Percentiles rank a stretch among this genome's conserved stretches.
phyloP scores from a whole-genome alignment of 306 rosid genomes.

The Quercus glauca region DNA sequence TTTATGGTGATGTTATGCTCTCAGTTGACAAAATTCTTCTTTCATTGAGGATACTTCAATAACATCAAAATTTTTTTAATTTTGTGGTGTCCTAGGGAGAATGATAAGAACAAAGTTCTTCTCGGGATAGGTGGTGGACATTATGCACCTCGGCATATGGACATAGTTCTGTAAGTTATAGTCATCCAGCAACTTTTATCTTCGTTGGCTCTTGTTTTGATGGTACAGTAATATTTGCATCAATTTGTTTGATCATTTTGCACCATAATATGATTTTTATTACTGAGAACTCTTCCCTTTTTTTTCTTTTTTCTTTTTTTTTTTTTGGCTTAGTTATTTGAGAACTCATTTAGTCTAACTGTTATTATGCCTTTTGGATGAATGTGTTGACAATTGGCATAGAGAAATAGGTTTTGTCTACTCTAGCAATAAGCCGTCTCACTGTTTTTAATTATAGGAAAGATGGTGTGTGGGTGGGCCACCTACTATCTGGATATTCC shows the following conservation, averaged over 20 bases:
- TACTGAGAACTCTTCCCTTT: background rate
- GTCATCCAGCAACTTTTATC: background rate
- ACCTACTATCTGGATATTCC: slow-evolving; percentile 91
- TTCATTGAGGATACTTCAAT: slow-evolving; percentile 7
- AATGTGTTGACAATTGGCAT: background rate
- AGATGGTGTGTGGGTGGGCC: slow-evolving; percentile 95
- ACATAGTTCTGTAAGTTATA: slow-evolving; percentile 65
- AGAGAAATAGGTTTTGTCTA: background rate
- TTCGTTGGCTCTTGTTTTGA: background rate
- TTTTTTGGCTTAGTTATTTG: background rate
- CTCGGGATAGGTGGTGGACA: slow-evolving; percentile 98
- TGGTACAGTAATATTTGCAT: background rate
- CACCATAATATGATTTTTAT: background rate
- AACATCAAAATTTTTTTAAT: background rate
- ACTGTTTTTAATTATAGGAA: slow-evolving; percentile 47
- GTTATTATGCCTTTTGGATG: background rate
- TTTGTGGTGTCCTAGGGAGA: slow-evolving; percentile 53
- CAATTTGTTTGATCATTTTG: background rate
- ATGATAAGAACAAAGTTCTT: slow-evolving; percentile 65
- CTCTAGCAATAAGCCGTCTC: background rate
- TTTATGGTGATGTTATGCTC: slow-evolving; percentile 10
- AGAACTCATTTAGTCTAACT: background rate
- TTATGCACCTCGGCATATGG: slow-evolving; percentile 93
- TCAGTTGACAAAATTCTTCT: background rate
- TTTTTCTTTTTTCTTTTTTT: too few relatives aligned